Base-by-base conservation (phyloP, 176 grass and related monocot species). In the Musa schizocarpa region DNA sequence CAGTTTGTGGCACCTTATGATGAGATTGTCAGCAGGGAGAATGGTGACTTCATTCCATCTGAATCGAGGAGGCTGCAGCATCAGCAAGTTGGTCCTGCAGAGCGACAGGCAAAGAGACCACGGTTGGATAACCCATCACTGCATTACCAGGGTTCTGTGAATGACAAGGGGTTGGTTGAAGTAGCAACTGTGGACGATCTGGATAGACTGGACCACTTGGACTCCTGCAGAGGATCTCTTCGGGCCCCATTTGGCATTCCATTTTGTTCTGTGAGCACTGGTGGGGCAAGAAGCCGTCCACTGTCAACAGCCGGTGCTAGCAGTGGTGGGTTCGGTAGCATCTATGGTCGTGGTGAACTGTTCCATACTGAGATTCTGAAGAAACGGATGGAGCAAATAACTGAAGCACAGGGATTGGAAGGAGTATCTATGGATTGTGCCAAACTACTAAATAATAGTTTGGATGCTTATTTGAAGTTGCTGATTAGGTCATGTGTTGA, bases 11-110 rank as follows among this genome's bases (percentile, higher is more conserved):
- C 69, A 68, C 22, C 72, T 61, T 83, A 25, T 11, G 67, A 55
- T 50, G 84, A 63, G 49, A 58, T n/a, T 54, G 76, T 21, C 24
- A 56, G 25, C 8, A 73, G 13, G 52, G 90, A 87, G 74, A 93
- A 93, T 76, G 88, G 85, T 58, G 59, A 61, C 50, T 21, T 64
- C 59, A 54, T 22, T 22, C 63, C 2, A 2, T 66, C 21, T 66
- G 50, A 66, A 26, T 52, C 54, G 20, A 66, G 52, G 48, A 77
- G 75, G 52, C 59, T 62, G 61, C 61, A 77, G 50, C 20, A 68
- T 68, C 23, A 56, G 9, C 76, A 78, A 78, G 50, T 25, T 69
- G 52, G 19, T 13, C 48, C 64, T 8, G 50, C 63, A 12, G 76
- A 78, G 21, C 76, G 13, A 16, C 76, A 22, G 14, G 24, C 52